Conservation (phyloP, 805 yeast genomes). For the Wickerhamomyces strasburgensis region DNA sequence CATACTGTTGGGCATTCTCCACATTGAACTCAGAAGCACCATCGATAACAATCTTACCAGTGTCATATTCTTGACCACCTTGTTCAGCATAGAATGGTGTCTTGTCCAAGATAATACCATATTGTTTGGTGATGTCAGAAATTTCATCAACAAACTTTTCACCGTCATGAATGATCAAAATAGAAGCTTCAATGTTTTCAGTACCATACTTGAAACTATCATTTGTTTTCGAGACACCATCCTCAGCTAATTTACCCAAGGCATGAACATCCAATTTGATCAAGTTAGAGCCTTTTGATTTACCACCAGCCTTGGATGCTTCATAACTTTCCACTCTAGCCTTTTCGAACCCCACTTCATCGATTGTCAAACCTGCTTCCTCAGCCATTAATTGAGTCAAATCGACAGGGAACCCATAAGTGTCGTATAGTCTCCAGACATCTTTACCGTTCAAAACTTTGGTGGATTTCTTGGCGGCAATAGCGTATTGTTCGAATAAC, state of each 20-base stretch:
- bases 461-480: conserved; percentile 66
- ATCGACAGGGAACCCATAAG: conserved; percentile 99
- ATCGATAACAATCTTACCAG: conserved; percentile 88
- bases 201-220: conserved; percentile 74
- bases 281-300: conserved; percentile 49
- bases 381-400: conserved; percentile 98
- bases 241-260: conserved; percentile 63
- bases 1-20: conserved; percentile 86
- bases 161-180: conserved; percentile 70
- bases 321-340: conserved; percentile 88
- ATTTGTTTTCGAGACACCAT: conserved; percentile 69
- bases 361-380: conserved; percentile 90
- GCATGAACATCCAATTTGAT: conserved; percentile 91
- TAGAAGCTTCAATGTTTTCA: conserved; percentile 62
- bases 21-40: conserved; percentile 85
- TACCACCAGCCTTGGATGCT: conserved; percentile 89
- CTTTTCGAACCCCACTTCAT: conserved; percentile 85
- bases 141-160: conserved; percentile 51
- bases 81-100: conserved; percentile 97
- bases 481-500: conserved; percentile 89
- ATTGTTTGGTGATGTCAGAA: conserved; percentile 44
- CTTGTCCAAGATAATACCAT: conserved; percentile 80
- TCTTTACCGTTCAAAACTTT: conserved; percentile 85
- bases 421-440: conserved; percentile 97
- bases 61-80: conserved; percentile 98